These are phyloP conservation scores for Cucumis melo DNA, from an alignment of 306 rosid species.

Conservation along the genomic window DNA sequence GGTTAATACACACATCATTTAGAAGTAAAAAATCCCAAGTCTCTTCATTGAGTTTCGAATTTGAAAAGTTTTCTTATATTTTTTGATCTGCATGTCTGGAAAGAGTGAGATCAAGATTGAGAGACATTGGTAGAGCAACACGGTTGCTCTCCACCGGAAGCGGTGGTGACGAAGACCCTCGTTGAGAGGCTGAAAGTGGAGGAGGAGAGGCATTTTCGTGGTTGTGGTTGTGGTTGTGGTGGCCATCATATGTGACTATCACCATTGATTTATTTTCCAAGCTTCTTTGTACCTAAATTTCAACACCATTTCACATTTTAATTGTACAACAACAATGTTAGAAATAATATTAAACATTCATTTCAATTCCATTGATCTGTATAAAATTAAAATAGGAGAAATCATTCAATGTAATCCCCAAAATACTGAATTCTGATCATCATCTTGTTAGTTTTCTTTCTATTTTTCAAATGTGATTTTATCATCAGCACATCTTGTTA, in stretches of 20 bases:
- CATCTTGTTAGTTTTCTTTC: no score
- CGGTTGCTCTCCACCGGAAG: background rate
- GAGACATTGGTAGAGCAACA: background rate
- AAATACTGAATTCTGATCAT: no score
- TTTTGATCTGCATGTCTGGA: background rate
- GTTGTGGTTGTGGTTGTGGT: background rate
- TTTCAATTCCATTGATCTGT: no score
- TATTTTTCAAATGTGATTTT: no score
- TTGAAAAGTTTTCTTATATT: background rate
- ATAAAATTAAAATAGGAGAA: no score
- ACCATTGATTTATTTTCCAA: background rate
- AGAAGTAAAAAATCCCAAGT: no score
- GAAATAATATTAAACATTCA: no score
- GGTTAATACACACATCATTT: no score
- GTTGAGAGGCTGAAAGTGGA: background rate
- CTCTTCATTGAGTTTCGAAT: no score
- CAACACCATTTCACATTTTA: background rate
- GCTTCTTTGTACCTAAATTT: background rate
- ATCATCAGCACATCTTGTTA: no score
- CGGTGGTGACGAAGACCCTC: background rate
- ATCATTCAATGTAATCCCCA: no score
- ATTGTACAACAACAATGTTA: no score
- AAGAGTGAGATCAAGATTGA: background rate
- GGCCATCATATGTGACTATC: background rate
- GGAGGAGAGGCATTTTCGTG: background rate